Conservation (phyloP, 768 basidiomycete genomes). For the Rhodocollybia butyracea region DNA sequence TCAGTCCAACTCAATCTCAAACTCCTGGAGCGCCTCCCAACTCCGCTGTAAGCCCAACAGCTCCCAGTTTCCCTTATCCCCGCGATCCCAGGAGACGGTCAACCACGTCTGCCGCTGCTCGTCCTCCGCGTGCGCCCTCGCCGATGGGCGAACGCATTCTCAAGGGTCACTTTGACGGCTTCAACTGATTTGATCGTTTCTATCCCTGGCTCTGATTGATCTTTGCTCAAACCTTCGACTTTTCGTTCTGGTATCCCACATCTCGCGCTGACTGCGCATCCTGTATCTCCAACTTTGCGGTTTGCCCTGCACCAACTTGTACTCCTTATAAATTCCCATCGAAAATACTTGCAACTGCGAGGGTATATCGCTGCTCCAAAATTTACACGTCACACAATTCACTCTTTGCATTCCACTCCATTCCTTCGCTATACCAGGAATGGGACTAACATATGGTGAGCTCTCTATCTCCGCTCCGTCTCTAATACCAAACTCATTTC, state of each 20-base stretch:
- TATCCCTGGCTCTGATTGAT: not conserved
- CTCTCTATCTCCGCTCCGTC: not conserved
- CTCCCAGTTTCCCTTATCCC: constrained; percentile 24
- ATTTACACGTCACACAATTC: too few relatives aligned
- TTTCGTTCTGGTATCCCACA: not conserved
- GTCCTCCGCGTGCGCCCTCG: constrained; percentile 67
- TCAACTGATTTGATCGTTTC: constrained; percentile 49
- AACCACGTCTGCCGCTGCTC: constrained; percentile 53
- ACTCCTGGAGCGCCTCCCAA: constrained; percentile 47
- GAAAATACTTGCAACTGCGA: too few relatives aligned
- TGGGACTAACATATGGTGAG: not conserved
- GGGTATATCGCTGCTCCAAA: too few relatives aligned
- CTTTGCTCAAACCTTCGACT: too few relatives aligned
- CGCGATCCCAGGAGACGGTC: constrained; percentile 46
- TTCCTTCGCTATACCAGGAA: too few relatives aligned
- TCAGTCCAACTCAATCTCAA: constrained; percentile 24
- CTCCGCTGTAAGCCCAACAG: constrained; percentile 39
- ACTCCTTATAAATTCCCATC: too few relatives aligned
- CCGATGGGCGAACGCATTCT: constrained; percentile 91
- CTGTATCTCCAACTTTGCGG: too few relatives aligned
- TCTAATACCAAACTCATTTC: constrained; percentile 2
- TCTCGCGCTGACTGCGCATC: constrained; percentile 13
- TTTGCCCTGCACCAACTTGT: too few relatives aligned
- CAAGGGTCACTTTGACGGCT: constrained; percentile 89
- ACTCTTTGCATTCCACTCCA: too few relatives aligned